Base-by-base conservation (phyloP, 83 land plant genomes). In the Larix sibirica region DNA sequence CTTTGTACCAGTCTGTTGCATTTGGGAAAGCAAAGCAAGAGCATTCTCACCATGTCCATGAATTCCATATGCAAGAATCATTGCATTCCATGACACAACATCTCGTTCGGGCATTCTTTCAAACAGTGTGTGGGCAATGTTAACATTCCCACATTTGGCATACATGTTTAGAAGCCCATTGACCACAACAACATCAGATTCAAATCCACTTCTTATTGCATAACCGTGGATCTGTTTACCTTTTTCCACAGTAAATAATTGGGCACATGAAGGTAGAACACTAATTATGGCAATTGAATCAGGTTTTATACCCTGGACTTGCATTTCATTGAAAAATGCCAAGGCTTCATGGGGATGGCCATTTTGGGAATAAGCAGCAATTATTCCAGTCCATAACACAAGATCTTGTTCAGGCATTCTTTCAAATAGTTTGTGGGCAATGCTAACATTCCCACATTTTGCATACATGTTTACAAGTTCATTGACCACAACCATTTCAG, bases 31-130 rank as follows among this genome's bases (percentile, higher is more conserved):
- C 0, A 44, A 8, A 44, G 47, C 47, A 6, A 44, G 47, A 44
- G 47, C 47, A 44, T 44, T 6, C 47, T 44, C 47, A 44, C 47
- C 47, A 44, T 44, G 47, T 44, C 47, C 47, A 44, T 44, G 47
- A 44, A 44, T 44, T 44, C 47, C 47, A 44, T 44, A 6, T 44
- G 47, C 47, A 6, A 44, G 47, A 44, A 89, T 89, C 88, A 91
- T 89, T 36, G 93, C 77, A 80, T 91, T 91, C 91, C 93, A 91
- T 62, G 86, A 84, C n/a, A 89, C 91, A 4, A 89, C 85, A 87
- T 91, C 91, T 66, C 81, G 47, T 77, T 87, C 83, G 16, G 81
- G 62, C 83, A 89, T 80, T 9, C 75, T 81, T 54, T 81, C 76
- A 80, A 91, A 91, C 7, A 91, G 68, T 24, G 5, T 36, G 58